Base-by-base conservation (phyloP, 176 grass and related monocot species). In the Carex littledalei region DNA sequence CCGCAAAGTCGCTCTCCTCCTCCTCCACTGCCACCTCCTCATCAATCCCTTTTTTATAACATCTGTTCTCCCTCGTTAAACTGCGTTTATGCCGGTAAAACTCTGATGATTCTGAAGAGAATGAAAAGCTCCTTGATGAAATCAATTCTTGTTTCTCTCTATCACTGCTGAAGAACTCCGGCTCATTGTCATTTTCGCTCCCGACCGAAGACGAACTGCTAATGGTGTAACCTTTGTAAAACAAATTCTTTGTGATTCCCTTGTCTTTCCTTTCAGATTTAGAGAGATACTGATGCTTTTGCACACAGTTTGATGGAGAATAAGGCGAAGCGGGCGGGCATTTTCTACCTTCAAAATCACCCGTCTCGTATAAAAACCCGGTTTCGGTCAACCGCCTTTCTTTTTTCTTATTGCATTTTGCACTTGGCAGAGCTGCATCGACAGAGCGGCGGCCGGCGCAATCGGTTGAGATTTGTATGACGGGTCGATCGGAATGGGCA, bases 101-200 rank as follows among this genome's bases (percentile, higher is more conserved):
- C 75, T 89, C 94, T 8, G 90, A 89, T 4, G 94, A 94, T 84
- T 92, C 92, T 22, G 94, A 97, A 50, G 92, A 92, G 87, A 97
- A 94, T n/a, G 92, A 92, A 83, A 97, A 94, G 81, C 87, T 92
- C n/a, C 85, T 81, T 0, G 92, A 92, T 15, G 94, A 97, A 85
- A 97, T 90, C 67, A 94, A 88, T 69, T 94, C 85, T 67, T 86
- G 26, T 43, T 85, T 82, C 21, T 97, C 91, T 5, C 81, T 88
- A 26, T 88, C 81, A 52, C 86, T 84, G 45, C 68, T 78, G 59
- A 65, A 88, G 69, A 79, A 65, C 26, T 72, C 70, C 18, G 58
- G 55, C 14, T 87, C 91, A 69, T 97, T 61, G 71, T 90, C 87
- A 15, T 72, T 59, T 41, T 54, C 80, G 86, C 53, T 63, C 34